A percentile compares a stretch with the other conserved stretches of the same genome.
phyloP scores from a whole-genome alignment of 1,284 basidiomycete species.

The Heterobasidion irregulare region DNA sequence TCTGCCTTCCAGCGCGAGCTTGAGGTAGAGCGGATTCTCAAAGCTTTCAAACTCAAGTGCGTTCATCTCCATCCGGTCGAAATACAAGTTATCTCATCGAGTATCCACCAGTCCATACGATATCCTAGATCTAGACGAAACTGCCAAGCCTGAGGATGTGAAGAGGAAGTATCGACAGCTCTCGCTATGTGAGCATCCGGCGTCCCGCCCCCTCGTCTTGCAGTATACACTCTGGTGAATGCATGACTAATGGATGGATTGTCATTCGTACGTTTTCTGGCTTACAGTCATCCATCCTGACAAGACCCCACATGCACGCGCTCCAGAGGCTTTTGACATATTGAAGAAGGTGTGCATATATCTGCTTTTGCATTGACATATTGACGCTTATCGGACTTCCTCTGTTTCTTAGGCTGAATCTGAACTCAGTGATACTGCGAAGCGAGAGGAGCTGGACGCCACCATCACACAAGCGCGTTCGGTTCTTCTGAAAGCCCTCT shows the following conservation, averaged over 20 bases:
- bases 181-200: conserved; percentile 58
- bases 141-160: conserved; percentile 58
- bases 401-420: conserved; percentile 56
- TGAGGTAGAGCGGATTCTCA: conserved; percentile 79
- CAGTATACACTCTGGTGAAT: conserved; percentile 2
- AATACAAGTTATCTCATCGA: no score
- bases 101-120: conserved; percentile 58
- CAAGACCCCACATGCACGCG: conserved; percentile 70
- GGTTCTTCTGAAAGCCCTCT: conserved; percentile 49
- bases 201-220: conserved; percentile 1
- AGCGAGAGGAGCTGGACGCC: conserved; percentile 73
- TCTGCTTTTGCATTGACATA: neutral
- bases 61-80: neutral
- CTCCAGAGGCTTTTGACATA: conserved; percentile 78
- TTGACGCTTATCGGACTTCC: neutral
- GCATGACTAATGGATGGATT: conserved; percentile 7
- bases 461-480: conserved; percentile 64
- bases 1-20: conserved; percentile 78
- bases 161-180: conserved; percentile 77
- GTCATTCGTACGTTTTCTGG: conserved; percentile 32
- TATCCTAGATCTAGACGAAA: conserved; percentile 60
- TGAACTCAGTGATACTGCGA: conserved; percentile 65
- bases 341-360: conserved; percentile 64
- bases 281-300: conserved; percentile 78
- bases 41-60: conserved; percentile 80